Evolutionary conservation across 805 yeast species (phyloP).

Genomic region (Sugiyamaella smithiae): DNA sequence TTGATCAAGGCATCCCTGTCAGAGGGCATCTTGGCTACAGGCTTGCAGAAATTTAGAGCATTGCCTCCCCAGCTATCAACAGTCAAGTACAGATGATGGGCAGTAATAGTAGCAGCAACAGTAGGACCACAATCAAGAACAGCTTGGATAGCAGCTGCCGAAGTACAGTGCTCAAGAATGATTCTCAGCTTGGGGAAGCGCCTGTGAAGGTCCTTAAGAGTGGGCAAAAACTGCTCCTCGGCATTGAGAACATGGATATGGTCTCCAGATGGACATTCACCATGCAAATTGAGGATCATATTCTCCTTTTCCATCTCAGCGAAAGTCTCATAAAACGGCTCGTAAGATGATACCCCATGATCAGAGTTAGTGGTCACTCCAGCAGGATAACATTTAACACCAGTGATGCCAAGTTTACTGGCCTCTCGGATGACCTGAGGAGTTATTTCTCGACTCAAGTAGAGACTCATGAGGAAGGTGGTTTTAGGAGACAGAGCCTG

Average conservation of each 20-base stretch:
- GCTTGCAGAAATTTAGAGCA: constrained; percentile 93
- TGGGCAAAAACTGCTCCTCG: constrained; percentile 89
- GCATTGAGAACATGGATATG: constrained; percentile 92
- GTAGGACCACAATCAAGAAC: constrained; percentile 63
- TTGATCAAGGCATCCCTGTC: constrained; percentile 76
- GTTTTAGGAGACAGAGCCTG: constrained; percentile 72
- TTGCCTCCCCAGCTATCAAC: constrained; percentile 97
- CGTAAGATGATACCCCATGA: constrained; percentile 86
- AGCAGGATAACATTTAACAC: constrained; percentile 97
- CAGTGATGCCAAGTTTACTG: constrained; percentile 65
- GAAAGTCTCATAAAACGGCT: constrained; percentile 83
- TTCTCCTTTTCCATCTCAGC: constrained; percentile 78
- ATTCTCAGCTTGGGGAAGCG: constrained; percentile 87
- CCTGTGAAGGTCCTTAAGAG: constrained; percentile 67
- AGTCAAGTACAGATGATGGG: constrained; percentile 86
- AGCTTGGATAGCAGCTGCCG: constrained; percentile 80
- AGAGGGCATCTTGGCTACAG: constrained; percentile 89
- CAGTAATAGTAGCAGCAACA: constrained; percentile 95
- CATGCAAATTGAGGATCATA: constrained; percentile 85
- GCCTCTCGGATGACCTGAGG: constrained; percentile 85
- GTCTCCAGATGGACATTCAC: constrained; percentile 81
- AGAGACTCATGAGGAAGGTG: constrained; percentile 87
- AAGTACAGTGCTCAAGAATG: constrained; percentile 92
- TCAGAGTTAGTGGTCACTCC: constrained; percentile 99
- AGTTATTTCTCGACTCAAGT: constrained; percentile 71